Percentiles rank a stretch among this genome's conserved stretches.
Conservation (phyloP, 495 filamentous ascomycete species). For the Chaetomium tenue region DNA sequence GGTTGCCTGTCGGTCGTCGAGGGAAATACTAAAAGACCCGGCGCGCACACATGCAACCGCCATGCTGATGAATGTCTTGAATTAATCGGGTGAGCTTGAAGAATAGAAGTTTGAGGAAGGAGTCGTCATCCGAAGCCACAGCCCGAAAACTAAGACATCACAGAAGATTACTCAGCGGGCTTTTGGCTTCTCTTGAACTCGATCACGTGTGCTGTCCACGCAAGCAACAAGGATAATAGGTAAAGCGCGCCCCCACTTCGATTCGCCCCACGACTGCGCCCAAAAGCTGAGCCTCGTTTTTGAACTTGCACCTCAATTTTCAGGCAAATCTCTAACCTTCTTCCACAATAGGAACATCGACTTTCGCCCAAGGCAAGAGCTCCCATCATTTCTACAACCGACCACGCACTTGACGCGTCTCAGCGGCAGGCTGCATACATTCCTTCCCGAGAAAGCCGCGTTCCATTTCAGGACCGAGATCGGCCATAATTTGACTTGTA, state of each 20-base stretch:
- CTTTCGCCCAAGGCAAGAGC: conserved; percentile 9
- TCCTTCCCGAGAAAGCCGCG: conserved; percentile 1
- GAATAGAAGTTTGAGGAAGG: not conserved
- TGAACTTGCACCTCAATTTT: conserved; percentile 10
- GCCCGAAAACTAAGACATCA: not conserved
- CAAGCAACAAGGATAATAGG: not conserved
- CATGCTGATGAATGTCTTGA: not conserved
- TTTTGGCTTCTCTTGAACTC: not conserved
- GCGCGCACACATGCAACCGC: not conserved
- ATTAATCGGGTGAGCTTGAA: not conserved
- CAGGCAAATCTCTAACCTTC: conserved; percentile 17
- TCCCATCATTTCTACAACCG: not conserved
- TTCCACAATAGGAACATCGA: conserved; percentile 6
- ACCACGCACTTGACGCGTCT: conserved; percentile 16
- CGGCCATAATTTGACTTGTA: not conserved
- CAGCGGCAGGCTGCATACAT: conserved; percentile 6
- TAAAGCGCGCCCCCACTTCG: not conserved
- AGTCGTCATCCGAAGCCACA: not conserved
- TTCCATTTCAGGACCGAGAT: not conserved
- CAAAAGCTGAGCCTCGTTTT: conserved; percentile 5
- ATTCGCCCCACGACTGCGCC: conserved; percentile 11
- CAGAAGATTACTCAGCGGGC: conserved; percentile 1
- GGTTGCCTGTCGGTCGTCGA: conserved; percentile 1
- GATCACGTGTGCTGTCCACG: conserved; percentile 9
- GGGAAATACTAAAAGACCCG: conserved; percentile 12